Percentiles rank a stretch among this genome's conserved stretches.
phyloP scores from a whole-genome alignment of 2,329 filamentous ascomycete genomes.

The Alternaria metachromatica region DNA sequence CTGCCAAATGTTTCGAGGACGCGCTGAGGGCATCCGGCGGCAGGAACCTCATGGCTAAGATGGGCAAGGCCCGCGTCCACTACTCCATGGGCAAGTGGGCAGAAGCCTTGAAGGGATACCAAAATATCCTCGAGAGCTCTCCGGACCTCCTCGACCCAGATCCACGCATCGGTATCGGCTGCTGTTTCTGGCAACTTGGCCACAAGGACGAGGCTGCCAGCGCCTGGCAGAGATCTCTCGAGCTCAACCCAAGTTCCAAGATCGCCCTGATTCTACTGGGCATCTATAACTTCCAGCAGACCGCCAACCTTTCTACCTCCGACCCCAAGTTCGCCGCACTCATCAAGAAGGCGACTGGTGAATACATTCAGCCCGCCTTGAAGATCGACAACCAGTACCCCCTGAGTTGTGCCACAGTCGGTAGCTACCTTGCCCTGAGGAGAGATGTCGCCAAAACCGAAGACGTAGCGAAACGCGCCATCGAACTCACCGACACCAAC shows the following conservation, averaged over 20 bases:
- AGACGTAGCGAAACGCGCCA: slow-evolving; percentile 86
- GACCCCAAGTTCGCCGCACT: slow-evolving; percentile 83
- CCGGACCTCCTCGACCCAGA: slow-evolving; percentile 91
- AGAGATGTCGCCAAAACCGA: slow-evolving; percentile 84
- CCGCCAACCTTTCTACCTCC: slow-evolving; percentile 79
- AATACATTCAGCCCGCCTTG: slow-evolving; percentile 92
- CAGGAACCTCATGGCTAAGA: slow-evolving; percentile 88
- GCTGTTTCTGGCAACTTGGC: slow-evolving; percentile 95
- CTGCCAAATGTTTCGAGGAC: slow-evolving; percentile 93
- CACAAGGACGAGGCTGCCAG: slow-evolving; percentile 90
- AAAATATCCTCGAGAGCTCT: slow-evolving; percentile 84
- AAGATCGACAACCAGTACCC: slow-evolving; percentile 92
- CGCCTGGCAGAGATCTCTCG: slow-evolving; percentile 87
- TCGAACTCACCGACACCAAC: slow-evolving; percentile 94
- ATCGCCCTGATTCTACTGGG: slow-evolving; percentile 89
- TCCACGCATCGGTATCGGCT: slow-evolving; percentile 93
- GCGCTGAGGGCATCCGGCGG: slow-evolving; percentile 83
- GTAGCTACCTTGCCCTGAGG: slow-evolving; percentile 84
- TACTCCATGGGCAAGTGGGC: slow-evolving; percentile 87
- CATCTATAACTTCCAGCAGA: slow-evolving; percentile 86
- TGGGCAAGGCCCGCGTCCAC: slow-evolving; percentile 86
- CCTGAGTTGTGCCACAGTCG: slow-evolving; percentile 88
- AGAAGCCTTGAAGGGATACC: slow-evolving; percentile 83
- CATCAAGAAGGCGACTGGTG: slow-evolving; percentile 93
- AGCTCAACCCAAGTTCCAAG: slow-evolving; percentile 84